Base-by-base conservation (phyloP, 108 stramenopile genomes). In the Pseudonitzschia multistriata region DNA sequence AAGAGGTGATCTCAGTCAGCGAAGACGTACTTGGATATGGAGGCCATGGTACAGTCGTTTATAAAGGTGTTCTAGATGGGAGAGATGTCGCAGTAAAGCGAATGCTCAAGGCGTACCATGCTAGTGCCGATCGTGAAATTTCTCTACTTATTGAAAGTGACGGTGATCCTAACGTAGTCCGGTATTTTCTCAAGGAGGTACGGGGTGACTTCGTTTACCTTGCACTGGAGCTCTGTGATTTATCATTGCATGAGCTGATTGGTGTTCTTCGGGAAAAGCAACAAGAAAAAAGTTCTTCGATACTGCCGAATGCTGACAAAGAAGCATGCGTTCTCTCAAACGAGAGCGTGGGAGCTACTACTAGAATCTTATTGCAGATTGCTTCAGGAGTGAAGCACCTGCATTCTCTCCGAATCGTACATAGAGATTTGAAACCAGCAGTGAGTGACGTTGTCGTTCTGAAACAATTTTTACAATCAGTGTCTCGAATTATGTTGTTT, bases 11-110 rank as follows among this genome's bases (percentile, higher is more conserved):
- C n/a, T 83, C 87, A 61, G 90, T 98, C n/a, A 87, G 92, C 10
- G 78, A 79, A 17, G 92, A 96, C 27, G 84, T 82, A 39, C 80
- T 98, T 10, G 97, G 97, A 8, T 95, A 88, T 75, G 97, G 97
- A 0, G 92, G 93, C 6, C 95, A 97, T 71, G 97, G 97, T n/a
- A 98, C 97, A 8, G 94, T 97, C 15, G 96, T 98, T 1, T 97
- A 94, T 72, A 85, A 87, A 76, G 97, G 97, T 8, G 59, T 78
- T 39, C 77, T 98, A 55, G 93, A 97, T 34, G 90, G 93, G 35
- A 78, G 96, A 13, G 74, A 85, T 25, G 96, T 98, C 39, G 97
- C 97, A 21, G 97, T 98, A 35, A 98, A 98, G 73, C 85, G 97
- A 64, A 89, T 98, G 93, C 82, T 98, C 28, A 84, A 83, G 36